Evolutionary conservation across 2,329 filamentous ascomycete species (phyloP).

Genomic region (Diplodia intermedia): DNA sequence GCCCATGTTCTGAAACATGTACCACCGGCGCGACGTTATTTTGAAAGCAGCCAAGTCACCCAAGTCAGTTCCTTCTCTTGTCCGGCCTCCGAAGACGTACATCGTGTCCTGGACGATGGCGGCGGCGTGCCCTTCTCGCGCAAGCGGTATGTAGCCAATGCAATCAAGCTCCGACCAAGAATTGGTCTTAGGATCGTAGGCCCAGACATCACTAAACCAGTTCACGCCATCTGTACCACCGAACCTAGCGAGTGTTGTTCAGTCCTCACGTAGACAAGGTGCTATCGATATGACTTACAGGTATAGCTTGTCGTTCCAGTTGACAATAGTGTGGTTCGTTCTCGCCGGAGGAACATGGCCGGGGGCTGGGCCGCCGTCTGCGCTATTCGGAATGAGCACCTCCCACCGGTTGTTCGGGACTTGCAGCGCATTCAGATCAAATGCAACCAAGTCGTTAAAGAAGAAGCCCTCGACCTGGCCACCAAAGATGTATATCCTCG

Average conservation of each 20-base stretch:
- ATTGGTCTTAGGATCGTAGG: conserved; percentile 84
- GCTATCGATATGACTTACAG: conserved; percentile 66
- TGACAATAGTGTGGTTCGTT: conserved; percentile 93
- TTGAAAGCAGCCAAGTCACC: conserved; percentile 90
- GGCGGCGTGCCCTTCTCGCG: conserved; percentile 92
- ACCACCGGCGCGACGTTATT: conserved; percentile 88
- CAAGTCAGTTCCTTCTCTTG: conserved; percentile 88
- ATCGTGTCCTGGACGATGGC: conserved; percentile 96
- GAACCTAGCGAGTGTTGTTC: conserved; percentile 65
- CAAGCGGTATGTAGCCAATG: conserved; percentile 94
- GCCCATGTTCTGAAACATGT: conserved; percentile 99
- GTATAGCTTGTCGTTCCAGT: conserved; percentile 91
- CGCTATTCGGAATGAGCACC: conserved; percentile 79
- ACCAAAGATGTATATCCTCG: conserved; percentile 96
- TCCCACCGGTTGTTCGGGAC: conserved; percentile 94
- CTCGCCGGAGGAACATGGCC: conserved; percentile 46
- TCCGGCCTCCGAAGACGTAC: conserved; percentile 98
- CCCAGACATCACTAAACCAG: conserved; percentile 99
- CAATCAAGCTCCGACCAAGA: conserved; percentile 89
- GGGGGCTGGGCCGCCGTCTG: conserved; percentile 60
- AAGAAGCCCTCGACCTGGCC: conserved; percentile 97
- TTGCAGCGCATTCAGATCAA: conserved; percentile 94
- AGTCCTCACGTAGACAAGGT: not conserved
- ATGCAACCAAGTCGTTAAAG: conserved; percentile 95
- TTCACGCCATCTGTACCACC: conserved; percentile 93